Conservation (phyloP, 1,139 yeast genomes). For the Kurtzmaniella quercitrusa region DNA sequence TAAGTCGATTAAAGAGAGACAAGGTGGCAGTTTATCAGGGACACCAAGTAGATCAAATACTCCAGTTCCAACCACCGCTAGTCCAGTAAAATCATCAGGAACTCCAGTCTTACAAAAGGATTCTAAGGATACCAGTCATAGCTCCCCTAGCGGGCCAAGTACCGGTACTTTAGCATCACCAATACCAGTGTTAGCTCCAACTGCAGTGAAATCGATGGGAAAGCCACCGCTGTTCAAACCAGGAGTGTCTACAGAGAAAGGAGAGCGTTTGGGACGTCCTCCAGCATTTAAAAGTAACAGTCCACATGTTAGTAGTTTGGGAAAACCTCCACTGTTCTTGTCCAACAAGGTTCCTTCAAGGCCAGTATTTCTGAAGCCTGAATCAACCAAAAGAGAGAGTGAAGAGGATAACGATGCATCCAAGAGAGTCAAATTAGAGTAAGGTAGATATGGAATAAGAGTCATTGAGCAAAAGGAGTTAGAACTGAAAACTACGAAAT, state of each 20-base stretch:
- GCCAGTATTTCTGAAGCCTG: slow-evolving; percentile 8
- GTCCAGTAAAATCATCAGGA: not conserved
- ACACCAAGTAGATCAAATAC: slow-evolving; percentile 26
- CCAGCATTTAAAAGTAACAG: slow-evolving; percentile 17
- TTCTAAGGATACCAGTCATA: not conserved
- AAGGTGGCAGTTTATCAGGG: slow-evolving; percentile 22
- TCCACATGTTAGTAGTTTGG: slow-evolving; percentile 10
- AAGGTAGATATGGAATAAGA: not conserved
- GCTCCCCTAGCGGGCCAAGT: not conserved
- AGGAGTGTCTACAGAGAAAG: slow-evolving; percentile 12
- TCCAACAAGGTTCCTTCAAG: slow-evolving; percentile 24
- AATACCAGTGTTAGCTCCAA: not conserved
- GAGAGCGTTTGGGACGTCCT: slow-evolving; percentile 16
- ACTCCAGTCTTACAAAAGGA: not conserved
- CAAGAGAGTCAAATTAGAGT: slow-evolving; percentile 10
- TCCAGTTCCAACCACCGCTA: slow-evolving; percentile 17
- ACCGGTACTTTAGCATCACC: not conserved
- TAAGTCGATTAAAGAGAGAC: slow-evolving; percentile 65
- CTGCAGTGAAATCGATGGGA: slow-evolving; percentile 4
- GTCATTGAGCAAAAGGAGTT: no score
- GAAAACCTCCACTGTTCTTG: slow-evolving; percentile 32
- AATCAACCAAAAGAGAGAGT: slow-evolving; percentile 12
- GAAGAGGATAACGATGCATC: slow-evolving; percentile 9
- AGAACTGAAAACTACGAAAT: no score
- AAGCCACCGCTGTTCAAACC: slow-evolving; percentile 15